phyloP scores from a whole-genome alignment of 805 yeast species.

The Kodamaea jinghongensis region DNA sequence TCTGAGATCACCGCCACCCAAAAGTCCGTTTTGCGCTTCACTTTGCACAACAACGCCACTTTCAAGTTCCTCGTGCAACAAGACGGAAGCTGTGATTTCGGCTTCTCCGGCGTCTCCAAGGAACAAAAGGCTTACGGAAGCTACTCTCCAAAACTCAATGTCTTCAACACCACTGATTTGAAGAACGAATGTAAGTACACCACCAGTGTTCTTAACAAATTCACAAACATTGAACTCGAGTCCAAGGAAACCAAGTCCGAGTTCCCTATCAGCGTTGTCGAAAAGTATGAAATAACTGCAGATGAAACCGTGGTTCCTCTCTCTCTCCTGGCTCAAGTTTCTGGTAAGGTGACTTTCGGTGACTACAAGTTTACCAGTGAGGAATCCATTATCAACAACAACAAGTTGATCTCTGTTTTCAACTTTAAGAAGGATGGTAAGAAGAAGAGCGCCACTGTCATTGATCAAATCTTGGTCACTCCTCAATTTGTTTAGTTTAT shows the following conservation, averaged over 20 bases:
- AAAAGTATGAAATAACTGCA: background rate
- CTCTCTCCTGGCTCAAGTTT: slow-evolving; percentile 4
- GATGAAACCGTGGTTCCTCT: background rate
- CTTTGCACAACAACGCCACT: slow-evolving; percentile 20
- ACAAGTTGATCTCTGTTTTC: slow-evolving; percentile 12
- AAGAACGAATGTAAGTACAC: slow-evolving; percentile 6
- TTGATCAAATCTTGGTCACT: slow-evolving; percentile 1
- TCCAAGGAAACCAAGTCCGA: slow-evolving; percentile 4
- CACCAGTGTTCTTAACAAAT: slow-evolving; percentile 4
- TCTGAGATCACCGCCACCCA: slow-evolving; percentile 14
- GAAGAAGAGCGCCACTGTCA: slow-evolving; percentile 3
- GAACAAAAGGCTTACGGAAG: slow-evolving; percentile 1
- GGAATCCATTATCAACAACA: slow-evolving; percentile 7
- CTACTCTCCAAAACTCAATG: background rate
- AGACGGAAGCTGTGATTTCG: slow-evolving; percentile 3
- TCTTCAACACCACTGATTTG: slow-evolving; percentile 2
- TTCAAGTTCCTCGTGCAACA: slow-evolving; percentile 15
- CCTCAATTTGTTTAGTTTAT: background rate
- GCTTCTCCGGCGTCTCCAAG: background rate
- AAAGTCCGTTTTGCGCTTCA: slow-evolving; percentile 22
- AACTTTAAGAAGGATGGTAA: slow-evolving; percentile 6
- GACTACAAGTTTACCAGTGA: slow-evolving; percentile 1
- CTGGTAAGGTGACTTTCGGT: slow-evolving; percentile 2
- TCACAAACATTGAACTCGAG: slow-evolving; percentile 7
- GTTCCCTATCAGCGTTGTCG: slow-evolving; percentile 4